Conservation (phyloP, 169 alveolate species). For the Cyclospora cayetanensis region DNA sequence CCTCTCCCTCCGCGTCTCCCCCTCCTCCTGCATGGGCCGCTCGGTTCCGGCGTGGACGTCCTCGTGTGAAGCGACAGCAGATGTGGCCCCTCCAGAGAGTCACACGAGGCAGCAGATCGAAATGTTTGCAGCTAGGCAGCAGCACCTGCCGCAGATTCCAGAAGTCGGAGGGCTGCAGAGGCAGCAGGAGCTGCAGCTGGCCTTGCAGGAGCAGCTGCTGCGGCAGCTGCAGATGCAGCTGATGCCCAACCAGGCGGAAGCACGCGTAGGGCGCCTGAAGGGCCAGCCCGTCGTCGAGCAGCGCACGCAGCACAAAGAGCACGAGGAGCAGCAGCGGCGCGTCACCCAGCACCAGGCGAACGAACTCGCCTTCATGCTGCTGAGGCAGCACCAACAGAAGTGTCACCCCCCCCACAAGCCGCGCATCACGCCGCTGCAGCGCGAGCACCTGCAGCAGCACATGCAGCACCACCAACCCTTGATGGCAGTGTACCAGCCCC, state of each 20-base stretch:
- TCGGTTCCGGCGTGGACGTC: background rate
- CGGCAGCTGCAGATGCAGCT: background rate
- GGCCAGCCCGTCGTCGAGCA: background rate
- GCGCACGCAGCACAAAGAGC: background rate
- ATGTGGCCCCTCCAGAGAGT: background rate
- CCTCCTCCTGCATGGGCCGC: background rate
- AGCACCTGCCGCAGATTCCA: background rate
- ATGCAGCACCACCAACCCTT: background rate
- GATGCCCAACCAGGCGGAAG: background rate
- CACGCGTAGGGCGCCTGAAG: background rate
- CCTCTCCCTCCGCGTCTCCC: background rate
- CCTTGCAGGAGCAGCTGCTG: background rate
- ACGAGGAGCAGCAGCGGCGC: background rate
- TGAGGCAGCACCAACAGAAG: background rate
- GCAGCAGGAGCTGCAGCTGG: conserved; percentile 1
- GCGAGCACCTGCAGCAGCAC: background rate
- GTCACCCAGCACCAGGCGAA: background rate
- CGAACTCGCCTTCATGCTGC: background rate
- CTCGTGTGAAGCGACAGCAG: background rate
- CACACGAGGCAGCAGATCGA: background rate
- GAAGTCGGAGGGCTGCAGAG: background rate
- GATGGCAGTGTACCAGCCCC: background rate
- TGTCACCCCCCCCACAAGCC: background rate
- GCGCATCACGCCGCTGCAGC: background rate
- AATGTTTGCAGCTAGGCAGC: background rate